Conservation (phyloP, 2,329 filamentous ascomycete species). For the Trichoderma sp. region DNA sequence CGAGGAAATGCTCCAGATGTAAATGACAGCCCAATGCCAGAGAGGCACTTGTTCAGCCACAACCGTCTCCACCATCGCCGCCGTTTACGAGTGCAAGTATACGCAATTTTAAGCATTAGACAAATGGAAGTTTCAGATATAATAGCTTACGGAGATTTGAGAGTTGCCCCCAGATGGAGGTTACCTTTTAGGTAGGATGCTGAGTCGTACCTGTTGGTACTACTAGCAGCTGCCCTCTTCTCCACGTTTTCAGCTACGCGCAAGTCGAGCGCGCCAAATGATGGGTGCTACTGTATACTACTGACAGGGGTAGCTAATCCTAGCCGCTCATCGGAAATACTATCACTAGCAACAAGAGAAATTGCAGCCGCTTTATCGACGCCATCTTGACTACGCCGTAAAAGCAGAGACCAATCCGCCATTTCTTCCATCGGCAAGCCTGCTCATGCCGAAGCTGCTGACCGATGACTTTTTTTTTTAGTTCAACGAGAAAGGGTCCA, state of each 20-base stretch:
- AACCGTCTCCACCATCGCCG: background rate
- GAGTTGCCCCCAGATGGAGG: background rate
- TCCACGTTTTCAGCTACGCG: constrained; percentile 14
- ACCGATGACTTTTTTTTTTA: background rate
- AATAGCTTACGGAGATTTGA: constrained; percentile 6
- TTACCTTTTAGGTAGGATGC: background rate
- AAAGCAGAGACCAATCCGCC: background rate
- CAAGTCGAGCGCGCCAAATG: background rate
- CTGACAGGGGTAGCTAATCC: constrained; percentile 3
- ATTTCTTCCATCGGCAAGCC: background rate
- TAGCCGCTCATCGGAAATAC: constrained; percentile 12
- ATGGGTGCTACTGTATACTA: background rate
- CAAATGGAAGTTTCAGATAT: background rate
- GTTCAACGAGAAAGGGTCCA: background rate
- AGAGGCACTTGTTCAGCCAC: background rate
- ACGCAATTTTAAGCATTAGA: background rate
- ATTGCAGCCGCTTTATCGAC: background rate
- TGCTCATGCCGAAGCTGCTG: constrained; percentile 1
- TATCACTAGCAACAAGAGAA: background rate
- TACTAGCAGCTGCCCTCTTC: background rate
- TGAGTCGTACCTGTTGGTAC: background rate
- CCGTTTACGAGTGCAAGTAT: background rate
- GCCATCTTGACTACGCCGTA: background rate
- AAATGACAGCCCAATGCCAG: background rate
- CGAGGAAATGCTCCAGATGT: background rate